These are phyloP conservation scores for Allium cepa DNA, from an alignment of 106 monocot genomes.

Conservation along the genomic window DNA sequence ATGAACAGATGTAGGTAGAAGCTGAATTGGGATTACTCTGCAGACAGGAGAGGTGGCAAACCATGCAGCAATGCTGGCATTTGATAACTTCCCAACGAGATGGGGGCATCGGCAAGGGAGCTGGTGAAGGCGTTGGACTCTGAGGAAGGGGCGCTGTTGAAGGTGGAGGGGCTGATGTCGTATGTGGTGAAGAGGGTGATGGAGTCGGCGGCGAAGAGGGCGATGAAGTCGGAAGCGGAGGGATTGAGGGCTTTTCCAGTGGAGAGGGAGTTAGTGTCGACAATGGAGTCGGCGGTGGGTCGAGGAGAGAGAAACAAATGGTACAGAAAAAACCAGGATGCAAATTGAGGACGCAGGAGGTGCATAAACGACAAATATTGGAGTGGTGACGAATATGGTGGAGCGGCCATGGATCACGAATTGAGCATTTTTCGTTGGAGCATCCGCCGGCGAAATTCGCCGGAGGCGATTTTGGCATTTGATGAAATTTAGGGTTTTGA, in stretches of 20 bases:
- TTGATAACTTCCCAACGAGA: no score
- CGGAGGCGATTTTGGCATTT: background rate
- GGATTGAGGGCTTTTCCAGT: no score
- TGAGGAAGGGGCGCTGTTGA: background rate
- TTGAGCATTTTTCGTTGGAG: constrained; percentile 46
- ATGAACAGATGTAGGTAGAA: constrained; percentile 31
- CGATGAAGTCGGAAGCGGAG: no score
- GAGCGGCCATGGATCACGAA: constrained; percentile 44
- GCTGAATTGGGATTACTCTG: constrained; percentile 8
- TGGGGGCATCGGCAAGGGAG: background rate
- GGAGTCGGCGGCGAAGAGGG: no score
- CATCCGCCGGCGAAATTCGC: constrained; percentile 17
- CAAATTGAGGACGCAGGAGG: constrained; percentile 60
- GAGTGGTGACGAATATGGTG: constrained; percentile 57
- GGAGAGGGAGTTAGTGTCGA: background rate
- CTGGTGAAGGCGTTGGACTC: constrained; percentile 15
- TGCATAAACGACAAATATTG: constrained; percentile 49
- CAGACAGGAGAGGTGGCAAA: constrained; percentile 49
- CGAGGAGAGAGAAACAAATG: constrained; percentile 42
- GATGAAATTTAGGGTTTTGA: background rate
- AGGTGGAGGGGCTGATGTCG: no score
- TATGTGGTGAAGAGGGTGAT: no score
- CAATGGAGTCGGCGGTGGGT: constrained; percentile 3
- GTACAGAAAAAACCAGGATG: constrained; percentile 53
- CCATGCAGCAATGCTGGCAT: constrained; percentile 44